Conservation (phyloP, 257 asterid genomes). For the Thymus quinquecostatus region DNA sequence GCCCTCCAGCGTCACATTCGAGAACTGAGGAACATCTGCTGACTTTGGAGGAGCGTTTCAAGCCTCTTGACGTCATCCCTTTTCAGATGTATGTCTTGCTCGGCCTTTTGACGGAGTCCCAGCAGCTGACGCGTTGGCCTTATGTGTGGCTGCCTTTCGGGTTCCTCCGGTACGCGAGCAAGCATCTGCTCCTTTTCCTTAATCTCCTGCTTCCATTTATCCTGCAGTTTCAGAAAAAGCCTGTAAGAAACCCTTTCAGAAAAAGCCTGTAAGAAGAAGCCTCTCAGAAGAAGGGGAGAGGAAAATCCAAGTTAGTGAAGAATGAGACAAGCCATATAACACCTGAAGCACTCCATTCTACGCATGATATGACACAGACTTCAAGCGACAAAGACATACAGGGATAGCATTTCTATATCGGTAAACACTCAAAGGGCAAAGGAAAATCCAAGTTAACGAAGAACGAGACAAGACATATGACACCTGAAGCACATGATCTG, state of each 20-base stretch:
- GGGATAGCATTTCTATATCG: too few species aligned
- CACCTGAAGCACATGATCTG: slow-evolving; percentile 4
- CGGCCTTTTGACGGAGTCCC: background rate
- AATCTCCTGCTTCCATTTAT: background rate
- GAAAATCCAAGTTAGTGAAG: too few species aligned
- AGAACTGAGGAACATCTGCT: background rate
- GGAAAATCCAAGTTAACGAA: slow-evolving; percentile 29
- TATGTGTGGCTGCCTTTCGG: background rate
- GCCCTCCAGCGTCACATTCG: slow-evolving; percentile 8
- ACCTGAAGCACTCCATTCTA: too few species aligned
- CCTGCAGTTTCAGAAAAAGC: background rate
- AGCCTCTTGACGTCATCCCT: background rate
- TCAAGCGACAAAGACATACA: too few species aligned
- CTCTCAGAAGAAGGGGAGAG: too few species aligned
- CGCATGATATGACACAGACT: too few species aligned
- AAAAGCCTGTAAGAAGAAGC: too few species aligned
- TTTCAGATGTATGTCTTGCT: background rate
- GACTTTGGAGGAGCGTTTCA: background rate
- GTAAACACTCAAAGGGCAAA: slow-evolving; percentile 27
- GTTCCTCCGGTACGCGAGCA: background rate
- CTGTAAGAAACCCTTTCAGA: too few species aligned
- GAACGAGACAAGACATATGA: slow-evolving; percentile 15
- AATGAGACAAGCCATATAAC: too few species aligned
- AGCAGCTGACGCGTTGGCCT: background rate
- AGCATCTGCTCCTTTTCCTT: background rate